A percentile compares a stretch with the other conserved stretches of the same genome.
phyloP scores from a whole-genome alignment of 2,329 filamentous ascomycete genomes.

The Fusarium longipes region DNA sequence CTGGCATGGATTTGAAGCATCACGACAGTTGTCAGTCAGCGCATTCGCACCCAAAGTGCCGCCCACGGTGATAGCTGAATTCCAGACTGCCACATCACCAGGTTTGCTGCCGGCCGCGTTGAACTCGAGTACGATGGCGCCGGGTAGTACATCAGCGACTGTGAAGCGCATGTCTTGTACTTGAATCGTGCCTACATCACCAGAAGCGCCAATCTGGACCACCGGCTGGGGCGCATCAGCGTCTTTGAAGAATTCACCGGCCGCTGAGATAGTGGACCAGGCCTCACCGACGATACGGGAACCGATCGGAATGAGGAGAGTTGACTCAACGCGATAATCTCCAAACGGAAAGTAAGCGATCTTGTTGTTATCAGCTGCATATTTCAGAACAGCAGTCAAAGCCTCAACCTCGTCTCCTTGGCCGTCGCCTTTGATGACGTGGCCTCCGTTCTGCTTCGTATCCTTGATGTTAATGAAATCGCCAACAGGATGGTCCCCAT shows the following conservation, averaged over 20 bases:
- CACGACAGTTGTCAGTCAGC: not conserved
- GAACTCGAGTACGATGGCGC: constrained; percentile 73
- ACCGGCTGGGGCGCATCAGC: constrained; percentile 65
- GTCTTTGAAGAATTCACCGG: constrained; percentile 61
- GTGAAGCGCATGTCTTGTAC: constrained; percentile 72
- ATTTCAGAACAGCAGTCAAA: constrained; percentile 45
- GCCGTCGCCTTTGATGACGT: constrained; percentile 69
- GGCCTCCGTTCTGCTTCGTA: not conserved
- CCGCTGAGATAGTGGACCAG: constrained; percentile 61
- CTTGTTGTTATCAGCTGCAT: constrained; percentile 43
- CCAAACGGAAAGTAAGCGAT: constrained; percentile 59
- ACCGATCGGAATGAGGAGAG: constrained; percentile 58
- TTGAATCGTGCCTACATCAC: constrained; percentile 69
- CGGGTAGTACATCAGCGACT: constrained; percentile 67
- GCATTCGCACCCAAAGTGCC: constrained; percentile 12
- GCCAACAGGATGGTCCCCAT: not conserved
- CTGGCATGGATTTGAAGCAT: not conserved
- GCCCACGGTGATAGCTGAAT: constrained; percentile 49
- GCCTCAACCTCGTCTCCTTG: constrained; percentile 67
- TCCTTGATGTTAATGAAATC: not conserved
- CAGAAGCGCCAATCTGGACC: constrained; percentile 66
- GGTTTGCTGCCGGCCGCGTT: constrained; percentile 63
- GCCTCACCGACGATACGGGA: constrained; percentile 60
- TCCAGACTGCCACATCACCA: not conserved
- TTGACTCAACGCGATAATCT: constrained; percentile 59